A percentile compares a stretch with the other conserved stretches of the same genome.
Conservation (phyloP, 1,284 basidiomycete genomes). For the Puccinia triticina region DNA sequence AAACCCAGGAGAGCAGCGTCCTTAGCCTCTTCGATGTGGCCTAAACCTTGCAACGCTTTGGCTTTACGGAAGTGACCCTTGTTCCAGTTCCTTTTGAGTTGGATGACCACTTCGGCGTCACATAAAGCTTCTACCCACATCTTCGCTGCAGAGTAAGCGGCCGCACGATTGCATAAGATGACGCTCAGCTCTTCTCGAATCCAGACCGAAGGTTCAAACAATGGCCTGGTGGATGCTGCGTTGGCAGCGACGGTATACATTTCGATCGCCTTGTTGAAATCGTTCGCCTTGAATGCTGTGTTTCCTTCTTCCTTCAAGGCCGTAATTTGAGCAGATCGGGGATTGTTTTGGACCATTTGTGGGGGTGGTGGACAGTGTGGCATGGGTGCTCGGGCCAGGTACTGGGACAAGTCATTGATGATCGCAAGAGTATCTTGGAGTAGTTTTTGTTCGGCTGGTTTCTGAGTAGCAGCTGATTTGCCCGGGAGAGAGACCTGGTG, state of each 20-base stretch:
- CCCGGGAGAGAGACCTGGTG: conserved; percentile 22
- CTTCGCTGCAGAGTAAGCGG: conserved; percentile 75
- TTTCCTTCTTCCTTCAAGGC: conserved; percentile 87
- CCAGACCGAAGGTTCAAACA: conserved; percentile 82
- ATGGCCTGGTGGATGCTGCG: conserved; percentile 78
- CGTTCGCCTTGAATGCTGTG: conserved; percentile 75
- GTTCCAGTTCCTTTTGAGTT: conserved; percentile 82
- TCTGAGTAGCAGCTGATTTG: conserved; percentile 24
- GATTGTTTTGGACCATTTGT: conserved; percentile 72
- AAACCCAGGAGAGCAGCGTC: conserved; percentile 81
- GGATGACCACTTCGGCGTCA: conserved; percentile 87
- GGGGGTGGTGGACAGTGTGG: conserved; percentile 70
- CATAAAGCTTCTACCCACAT: conserved; percentile 80
- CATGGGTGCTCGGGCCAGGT: conserved; percentile 31
- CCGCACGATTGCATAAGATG: conserved; percentile 85
- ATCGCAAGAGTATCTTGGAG: conserved; percentile 31
- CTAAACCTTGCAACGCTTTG: conserved; percentile 79
- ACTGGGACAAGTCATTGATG: conserved; percentile 43
- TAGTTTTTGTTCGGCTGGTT: conserved; percentile 19
- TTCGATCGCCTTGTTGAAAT: conserved; percentile 75
- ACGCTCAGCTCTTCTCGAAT: conserved; percentile 87
- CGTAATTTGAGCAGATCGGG: conserved; percentile 71
- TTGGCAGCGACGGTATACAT: conserved; percentile 82
- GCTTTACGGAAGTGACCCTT: conserved; percentile 95
- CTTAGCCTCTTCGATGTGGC: conserved; percentile 73